Evolutionary conservation across 495 filamentous ascomycete species (phyloP), one percentile per base, ranked within the genome.

Genomic region (Hypoxylon rickii): DNA sequence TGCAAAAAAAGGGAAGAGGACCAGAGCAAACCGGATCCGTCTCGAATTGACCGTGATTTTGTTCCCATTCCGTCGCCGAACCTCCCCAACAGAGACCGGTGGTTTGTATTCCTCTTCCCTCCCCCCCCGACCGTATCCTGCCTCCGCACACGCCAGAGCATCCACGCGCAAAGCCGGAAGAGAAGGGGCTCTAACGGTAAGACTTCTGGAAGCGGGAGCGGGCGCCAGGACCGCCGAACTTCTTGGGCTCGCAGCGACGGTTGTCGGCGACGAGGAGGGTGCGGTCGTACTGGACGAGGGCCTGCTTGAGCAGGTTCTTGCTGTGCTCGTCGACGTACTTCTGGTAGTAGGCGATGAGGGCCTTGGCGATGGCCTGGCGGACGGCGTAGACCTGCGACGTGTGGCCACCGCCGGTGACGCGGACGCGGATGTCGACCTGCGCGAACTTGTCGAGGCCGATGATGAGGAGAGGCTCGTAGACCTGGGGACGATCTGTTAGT

Each of bases 321-420:
- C 88, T 87, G 86, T 97, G 90, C 87, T 98, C 94, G 73, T 98
- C 94, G 76, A 98, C 90, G 81, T 86, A 98, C 83, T 98, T 98
- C 85, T 97, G 94, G 88, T 96, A 97, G 88, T 97, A 98, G 76
- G 94, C 92, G 70, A 98, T 89, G 64, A 96, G 90, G 44, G 88
- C 89, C 84, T 98, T 98, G 78, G 92, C 86, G 76, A 98, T 97
- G 62, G 95, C 93, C 83, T 98, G 94, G 67, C 94, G 92, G 81
- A 96, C 90, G 67, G 94, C 94, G 81, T 97, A 98, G 78, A 98
- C 85, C 77, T 97, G 94, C 17, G 94, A 97, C 56, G 89, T 76
- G 84, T 97, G 95, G 80, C 94, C 94, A 86, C 94, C 94, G 76
- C 94, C 94, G 64, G 87, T 83, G 69, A 98, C 94, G 59, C 92